Percentiles rank a stretch among this genome's conserved stretches.
Evolutionary conservation across 2,329 filamentous ascomycete genomes (phyloP).

Genomic region (Calonectria leucothoes): DNA sequence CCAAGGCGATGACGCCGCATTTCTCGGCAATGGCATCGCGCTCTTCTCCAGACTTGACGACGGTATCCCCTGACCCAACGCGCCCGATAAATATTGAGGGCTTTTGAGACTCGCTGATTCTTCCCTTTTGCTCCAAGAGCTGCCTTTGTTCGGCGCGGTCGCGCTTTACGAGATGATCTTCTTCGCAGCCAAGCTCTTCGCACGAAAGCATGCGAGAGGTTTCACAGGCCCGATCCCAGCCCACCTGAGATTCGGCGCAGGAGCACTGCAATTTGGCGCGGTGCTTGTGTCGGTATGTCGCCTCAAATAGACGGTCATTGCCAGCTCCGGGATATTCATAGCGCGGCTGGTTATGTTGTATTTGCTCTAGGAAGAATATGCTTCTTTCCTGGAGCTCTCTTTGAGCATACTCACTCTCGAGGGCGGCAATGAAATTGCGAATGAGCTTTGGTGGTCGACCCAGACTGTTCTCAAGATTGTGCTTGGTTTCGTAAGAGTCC

Average conservation of each 20-base stretch:
- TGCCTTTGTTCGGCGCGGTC: not conserved
- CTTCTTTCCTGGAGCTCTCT: constrained; percentile 13
- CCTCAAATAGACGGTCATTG: constrained; percentile 40
- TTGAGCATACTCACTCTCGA: not conserved
- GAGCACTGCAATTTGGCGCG: not conserved
- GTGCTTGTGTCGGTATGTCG: constrained; percentile 20
- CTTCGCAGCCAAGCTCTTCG: constrained; percentile 10
- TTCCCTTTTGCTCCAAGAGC: not conserved
- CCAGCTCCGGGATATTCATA: constrained; percentile 39
- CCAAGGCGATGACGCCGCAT: not conserved
- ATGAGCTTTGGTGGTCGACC: constrained; percentile 12
- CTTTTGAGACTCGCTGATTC: not conserved
- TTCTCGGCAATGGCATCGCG: not conserved
- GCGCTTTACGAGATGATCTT: not conserved
- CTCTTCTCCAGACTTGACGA: constrained; percentile 50
- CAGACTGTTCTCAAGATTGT: constrained; percentile 38
- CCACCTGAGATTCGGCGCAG: not conserved
- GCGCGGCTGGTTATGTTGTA: not conserved
- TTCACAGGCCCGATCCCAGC: not conserved
- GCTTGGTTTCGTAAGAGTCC: constrained; percentile 33
- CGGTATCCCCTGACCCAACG: constrained; percentile 51
- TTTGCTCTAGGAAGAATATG: not conserved
- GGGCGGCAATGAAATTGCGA: not conserved
- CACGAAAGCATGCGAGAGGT: constrained; percentile 7
- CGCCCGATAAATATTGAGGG: constrained; percentile 48